A percentile compares a stretch with the other conserved stretches of the same genome.
phyloP scores from a whole-genome alignment of 1,284 basidiomycete genomes.

The Apiotrichum veenhuisii region DNA sequence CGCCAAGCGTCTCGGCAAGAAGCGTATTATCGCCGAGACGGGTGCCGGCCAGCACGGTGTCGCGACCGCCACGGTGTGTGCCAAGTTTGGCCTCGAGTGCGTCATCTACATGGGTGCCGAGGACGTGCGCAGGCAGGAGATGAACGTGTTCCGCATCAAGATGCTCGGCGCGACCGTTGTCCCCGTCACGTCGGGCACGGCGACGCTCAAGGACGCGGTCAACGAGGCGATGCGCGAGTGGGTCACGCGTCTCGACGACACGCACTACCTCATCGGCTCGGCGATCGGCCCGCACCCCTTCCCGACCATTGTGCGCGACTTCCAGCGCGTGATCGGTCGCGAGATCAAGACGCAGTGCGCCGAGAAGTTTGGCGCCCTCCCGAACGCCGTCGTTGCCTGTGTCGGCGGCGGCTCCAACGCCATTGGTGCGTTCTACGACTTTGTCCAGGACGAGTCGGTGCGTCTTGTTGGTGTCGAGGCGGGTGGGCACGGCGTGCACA shows the following conservation, averaged over 20 bases:
- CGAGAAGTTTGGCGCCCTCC: slow-evolving; percentile 73
- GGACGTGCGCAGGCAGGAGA: slow-evolving; percentile 87
- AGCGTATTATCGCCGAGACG: slow-evolving; percentile 95
- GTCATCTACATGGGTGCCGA: slow-evolving; percentile 99
- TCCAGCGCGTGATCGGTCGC: slow-evolving; percentile 90
- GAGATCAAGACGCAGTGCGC: slow-evolving; percentile 90
- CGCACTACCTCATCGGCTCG: slow-evolving; percentile 96
- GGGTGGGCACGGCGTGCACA: slow-evolving; percentile 88
- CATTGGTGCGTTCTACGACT: slow-evolving; percentile 94
- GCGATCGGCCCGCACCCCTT: slow-evolving; percentile 98
- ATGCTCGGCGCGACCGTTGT: slow-evolving; percentile 95
- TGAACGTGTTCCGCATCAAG: slow-evolving; percentile 97
- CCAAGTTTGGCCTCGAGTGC: slow-evolving; percentile 93
- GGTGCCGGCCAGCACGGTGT: slow-evolving; percentile 99
- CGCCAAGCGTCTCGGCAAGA: slow-evolving; percentile 89
- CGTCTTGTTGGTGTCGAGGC: slow-evolving; percentile 91
- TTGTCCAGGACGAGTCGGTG: slow-evolving; percentile 79
- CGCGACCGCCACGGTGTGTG: slow-evolving; percentile 96
- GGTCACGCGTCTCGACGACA: slow-evolving; percentile 90
- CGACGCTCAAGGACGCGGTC: slow-evolving; percentile 96
- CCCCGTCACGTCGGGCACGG: slow-evolving; percentile 88
- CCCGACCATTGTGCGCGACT: slow-evolving; percentile 97
- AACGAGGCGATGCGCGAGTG: slow-evolving; percentile 97
- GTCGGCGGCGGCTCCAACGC: slow-evolving; percentile 97
- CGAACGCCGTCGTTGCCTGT: slow-evolving; percentile 92